Evolutionary conservation across 192 early-diverging fungal species (phyloP).

Genomic region (Coemansia erecta): DNA sequence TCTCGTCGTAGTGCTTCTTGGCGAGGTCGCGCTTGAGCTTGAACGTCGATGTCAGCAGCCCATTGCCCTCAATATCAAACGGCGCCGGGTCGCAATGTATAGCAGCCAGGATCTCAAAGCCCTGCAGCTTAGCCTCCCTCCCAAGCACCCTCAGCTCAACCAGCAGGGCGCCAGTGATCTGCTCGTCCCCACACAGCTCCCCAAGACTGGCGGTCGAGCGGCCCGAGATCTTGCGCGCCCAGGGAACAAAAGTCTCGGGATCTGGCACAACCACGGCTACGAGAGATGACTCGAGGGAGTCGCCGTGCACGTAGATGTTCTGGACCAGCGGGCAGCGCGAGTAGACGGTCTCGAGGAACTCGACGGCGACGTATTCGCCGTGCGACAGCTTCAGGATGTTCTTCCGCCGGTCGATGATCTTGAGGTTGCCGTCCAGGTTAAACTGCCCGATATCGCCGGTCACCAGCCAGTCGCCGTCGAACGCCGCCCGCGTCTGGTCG

Average conservation of each 20-base stretch:
- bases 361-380: constrained; percentile 92
- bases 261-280: constrained; percentile 88
- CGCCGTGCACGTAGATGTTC: constrained; percentile 91
- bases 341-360: constrained; percentile 82
- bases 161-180: constrained; percentile 59
- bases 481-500: constrained; percentile 72
- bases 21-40: constrained; percentile 83
- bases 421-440: constrained; percentile 67
- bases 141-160: constrained; percentile 62
- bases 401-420: constrained; percentile 84
- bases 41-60: constrained; percentile 85
- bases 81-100: constrained; percentile 63
- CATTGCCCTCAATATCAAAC: constrained; percentile 75
- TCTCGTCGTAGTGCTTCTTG: constrained; percentile 58
- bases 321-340: constrained; percentile 71
- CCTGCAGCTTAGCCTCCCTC: constrained; percentile 70
- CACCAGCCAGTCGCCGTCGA: constrained; percentile 79
- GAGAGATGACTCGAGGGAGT: constrained; percentile 77
- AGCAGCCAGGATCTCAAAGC: constrained; percentile 80
- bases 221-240: constrained; percentile 56
- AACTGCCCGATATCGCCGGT: constrained; percentile 88
- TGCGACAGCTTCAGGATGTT: constrained; percentile 83
- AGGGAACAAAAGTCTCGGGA: constrained; percentile 60
- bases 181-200: constrained; percentile 52
- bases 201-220: constrained; percentile 30